phyloP scores from a whole-genome alignment of 2,329 filamentous ascomycete genomes.

The Diaporthe helianthi region DNA sequence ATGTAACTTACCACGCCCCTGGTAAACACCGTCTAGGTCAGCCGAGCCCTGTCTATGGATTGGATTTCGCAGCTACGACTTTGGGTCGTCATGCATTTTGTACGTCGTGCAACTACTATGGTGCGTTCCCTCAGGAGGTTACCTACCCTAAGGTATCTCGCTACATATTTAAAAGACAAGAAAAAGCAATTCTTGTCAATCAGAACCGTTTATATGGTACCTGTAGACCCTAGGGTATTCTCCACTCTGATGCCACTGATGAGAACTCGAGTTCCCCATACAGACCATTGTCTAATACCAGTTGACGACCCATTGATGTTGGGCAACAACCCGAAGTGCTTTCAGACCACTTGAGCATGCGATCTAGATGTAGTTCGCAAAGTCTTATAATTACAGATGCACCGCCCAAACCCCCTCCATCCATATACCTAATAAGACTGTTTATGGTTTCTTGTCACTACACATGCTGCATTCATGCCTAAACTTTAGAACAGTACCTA shows the following conservation, averaged over 20 bases:
- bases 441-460: neutral
- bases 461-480: no score
- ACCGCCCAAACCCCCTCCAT: no score
- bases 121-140: neutral
- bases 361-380: neutral
- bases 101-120: neutral
- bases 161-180: no score
- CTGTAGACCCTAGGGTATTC: no score
- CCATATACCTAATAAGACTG: neutral
- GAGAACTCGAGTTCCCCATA: neutral
- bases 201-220: neutral
- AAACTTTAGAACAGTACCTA: neutral
- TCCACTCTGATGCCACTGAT: neutral
- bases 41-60: neutral
- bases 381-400: neutral
- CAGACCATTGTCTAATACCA: neutral
- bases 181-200: neutral
- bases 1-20: neutral
- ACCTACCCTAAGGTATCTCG: no score
- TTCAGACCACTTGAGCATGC: no score
- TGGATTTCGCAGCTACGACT: slow-evolving; percentile 7
- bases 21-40: neutral
- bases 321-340: neutral
- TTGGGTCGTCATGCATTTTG: neutral
- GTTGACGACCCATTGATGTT: no score